Conservation (phyloP, 2,329 filamentous ascomycete genomes). For the Zymoseptoria brevis region DNA sequence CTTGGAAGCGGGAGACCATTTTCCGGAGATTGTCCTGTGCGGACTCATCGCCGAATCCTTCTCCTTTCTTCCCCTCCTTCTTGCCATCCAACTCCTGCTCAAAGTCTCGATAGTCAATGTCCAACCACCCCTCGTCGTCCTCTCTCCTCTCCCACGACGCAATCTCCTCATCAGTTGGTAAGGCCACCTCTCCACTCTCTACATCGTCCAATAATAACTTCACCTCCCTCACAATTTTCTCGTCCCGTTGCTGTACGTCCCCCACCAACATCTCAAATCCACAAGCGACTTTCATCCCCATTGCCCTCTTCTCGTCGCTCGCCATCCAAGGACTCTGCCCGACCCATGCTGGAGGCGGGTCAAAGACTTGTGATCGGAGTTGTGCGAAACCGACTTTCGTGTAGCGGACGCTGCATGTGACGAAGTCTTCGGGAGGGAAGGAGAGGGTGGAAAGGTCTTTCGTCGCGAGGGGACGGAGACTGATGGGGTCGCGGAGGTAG, state of each 20-base stretch:
- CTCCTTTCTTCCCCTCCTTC: conserved; percentile 5
- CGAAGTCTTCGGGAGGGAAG: conserved; percentile 72
- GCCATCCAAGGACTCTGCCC: conserved; percentile 34
- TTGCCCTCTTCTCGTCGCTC: conserved; percentile 45
- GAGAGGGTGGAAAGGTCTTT: conserved; percentile 45
- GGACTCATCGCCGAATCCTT: conserved; percentile 53
- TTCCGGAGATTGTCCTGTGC: conserved; percentile 73
- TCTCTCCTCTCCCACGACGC: conserved; percentile 59
- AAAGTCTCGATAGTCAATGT: conserved; percentile 85
- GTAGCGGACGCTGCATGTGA: conserved; percentile 71
- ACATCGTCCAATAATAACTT: conserved; percentile 68
- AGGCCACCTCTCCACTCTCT: conserved; percentile 57
- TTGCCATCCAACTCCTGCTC: conserved; percentile 63
- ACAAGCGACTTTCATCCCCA: conserved; percentile 82
- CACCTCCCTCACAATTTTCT: conserved; percentile 64
- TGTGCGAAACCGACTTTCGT: conserved; percentile 88
- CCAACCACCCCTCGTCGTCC: conserved; percentile 83
- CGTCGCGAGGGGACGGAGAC: conserved; percentile 59
- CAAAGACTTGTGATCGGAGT: conserved; percentile 75
- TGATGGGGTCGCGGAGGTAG: conserved; percentile 77
- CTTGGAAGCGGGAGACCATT: conserved; percentile 89
- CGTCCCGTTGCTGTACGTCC: conserved; percentile 60
- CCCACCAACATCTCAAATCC: conserved; percentile 82
- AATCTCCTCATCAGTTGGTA: conserved; percentile 72
- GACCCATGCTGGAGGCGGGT: conserved; percentile 51